Percentiles rank a stretch among this genome's conserved stretches.
These are phyloP conservation scores for Colletotrichum paranaense DNA, from an alignment of 2,329 filamentous ascomycete genomes.

Conservation along the genomic window DNA sequence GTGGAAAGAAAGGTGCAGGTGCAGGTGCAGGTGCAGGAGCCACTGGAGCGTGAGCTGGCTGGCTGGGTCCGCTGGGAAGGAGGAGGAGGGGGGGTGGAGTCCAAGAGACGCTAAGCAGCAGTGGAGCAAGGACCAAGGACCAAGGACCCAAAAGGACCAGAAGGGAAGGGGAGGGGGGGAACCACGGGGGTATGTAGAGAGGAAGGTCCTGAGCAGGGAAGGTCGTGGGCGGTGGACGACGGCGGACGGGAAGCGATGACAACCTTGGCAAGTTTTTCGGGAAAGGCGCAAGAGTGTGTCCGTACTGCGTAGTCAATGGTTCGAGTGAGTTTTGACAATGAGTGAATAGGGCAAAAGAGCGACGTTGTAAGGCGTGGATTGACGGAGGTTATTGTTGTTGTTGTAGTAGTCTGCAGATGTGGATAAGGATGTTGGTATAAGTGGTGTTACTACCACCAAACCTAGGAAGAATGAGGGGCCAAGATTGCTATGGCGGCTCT, in stretches of 20 bases:
- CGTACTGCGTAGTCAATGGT: not conserved
- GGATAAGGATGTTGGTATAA: not conserved
- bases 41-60: not conserved
- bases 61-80: not conserved
- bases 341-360: conserved; percentile 6
- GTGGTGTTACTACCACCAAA: not conserved
- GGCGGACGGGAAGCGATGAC: conserved; percentile 11
- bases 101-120: conserved; percentile 9
- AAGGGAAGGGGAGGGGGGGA: conserved; percentile 1
- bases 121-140: conserved; percentile 21
- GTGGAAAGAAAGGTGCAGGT: conserved; percentile 13
- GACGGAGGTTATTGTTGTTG: not conserved
- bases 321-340: not conserved
- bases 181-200: not conserved
- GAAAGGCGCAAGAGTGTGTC: not conserved
- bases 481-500: not conserved
- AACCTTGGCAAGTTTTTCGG: not conserved
- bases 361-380: not conserved
- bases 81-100: conserved; percentile 19
- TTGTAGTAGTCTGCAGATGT: not conserved
- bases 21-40: conserved; percentile 11
- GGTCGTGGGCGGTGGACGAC: not conserved
- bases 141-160: conserved; percentile 15
- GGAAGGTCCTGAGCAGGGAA: not conserved
- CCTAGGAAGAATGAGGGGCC: not conserved